Evolutionary conservation across 225 moss, liverwort and hornwort genomes (phyloP).

Genomic region (Ulota crispa): DNA sequence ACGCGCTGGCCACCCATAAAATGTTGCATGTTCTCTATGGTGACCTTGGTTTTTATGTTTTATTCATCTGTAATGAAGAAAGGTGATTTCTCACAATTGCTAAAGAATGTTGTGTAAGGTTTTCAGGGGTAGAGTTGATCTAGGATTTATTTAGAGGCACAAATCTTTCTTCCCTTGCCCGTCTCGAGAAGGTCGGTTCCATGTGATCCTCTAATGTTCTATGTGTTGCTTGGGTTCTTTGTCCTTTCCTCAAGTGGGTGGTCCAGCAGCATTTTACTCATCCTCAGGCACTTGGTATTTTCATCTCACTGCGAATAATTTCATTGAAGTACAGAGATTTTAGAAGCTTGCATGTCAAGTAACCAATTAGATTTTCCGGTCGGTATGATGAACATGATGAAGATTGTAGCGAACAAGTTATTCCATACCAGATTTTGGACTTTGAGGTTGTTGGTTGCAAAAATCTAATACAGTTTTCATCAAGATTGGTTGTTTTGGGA

Average conservation of each 20-base stretch:
- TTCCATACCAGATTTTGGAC: background rate
- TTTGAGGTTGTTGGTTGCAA: background rate
- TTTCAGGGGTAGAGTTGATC: background rate
- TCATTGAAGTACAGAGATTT: background rate
- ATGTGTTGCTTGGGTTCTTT: slow-evolving; percentile 3
- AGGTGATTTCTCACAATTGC: background rate
- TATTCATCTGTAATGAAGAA: background rate
- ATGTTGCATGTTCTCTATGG: background rate
- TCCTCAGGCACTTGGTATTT: background rate
- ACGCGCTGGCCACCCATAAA: background rate
- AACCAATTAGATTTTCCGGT: background rate
- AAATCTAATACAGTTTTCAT: background rate
- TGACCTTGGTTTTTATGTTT: background rate
- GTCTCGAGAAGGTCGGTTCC: slow-evolving; percentile 23
- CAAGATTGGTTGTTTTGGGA: background rate
- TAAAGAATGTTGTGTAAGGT: background rate
- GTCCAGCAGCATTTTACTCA: slow-evolving; percentile 5
- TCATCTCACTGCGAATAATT: slow-evolving; percentile 9
- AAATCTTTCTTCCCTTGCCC: background rate
- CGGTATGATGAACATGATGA: background rate
- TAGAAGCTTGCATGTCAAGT: background rate
- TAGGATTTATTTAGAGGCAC: background rate
- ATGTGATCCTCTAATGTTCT: slow-evolving; percentile 9
- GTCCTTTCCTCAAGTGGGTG: slow-evolving; percentile 13
- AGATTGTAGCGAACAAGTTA: background rate